These are phyloP conservation scores for Bothriochloa decipiens DNA, from an alignment of 176 grass and related monocot species.

Conservation along the genomic window DNA sequence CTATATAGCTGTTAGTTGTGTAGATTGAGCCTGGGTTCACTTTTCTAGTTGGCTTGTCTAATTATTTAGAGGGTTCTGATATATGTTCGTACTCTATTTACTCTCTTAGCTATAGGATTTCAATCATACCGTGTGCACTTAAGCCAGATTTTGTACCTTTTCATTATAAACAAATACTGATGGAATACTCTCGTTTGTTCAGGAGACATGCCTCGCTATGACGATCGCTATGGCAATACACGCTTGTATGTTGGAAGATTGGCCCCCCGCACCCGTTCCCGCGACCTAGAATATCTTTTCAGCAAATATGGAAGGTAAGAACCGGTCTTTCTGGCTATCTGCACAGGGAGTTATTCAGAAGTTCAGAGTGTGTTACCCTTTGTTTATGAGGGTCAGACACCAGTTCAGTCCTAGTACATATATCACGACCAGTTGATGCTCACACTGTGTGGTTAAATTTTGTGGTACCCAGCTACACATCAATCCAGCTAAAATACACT, in stretches of 20 bases:
- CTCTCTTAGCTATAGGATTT: background rate
- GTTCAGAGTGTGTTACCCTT: background rate
- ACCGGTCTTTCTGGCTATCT: background rate
- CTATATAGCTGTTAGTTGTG: no score
- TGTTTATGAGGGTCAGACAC: background rate
- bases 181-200: constrained; percentile 24
- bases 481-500: background rate
- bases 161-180: background rate
- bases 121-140: background rate
- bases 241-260: constrained; percentile 90
- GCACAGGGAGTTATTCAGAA: background rate
- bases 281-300: constrained; percentile 90
- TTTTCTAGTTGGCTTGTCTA: background rate
- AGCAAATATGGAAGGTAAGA: constrained; percentile 93
- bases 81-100: background rate
- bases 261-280: constrained; percentile 73
- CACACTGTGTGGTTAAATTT: background rate
- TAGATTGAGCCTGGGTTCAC: background rate
- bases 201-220: constrained; percentile 95
- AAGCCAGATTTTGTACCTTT: background rate
- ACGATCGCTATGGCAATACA: constrained; percentile 70
- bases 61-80: background rate
- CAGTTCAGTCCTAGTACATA: background rate
- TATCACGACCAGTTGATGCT: background rate
- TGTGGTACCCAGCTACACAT: background rate